Evolutionary conservation across 352 stramenopile species (phyloP).

Genomic region (Stramenopiles sp.): DNA sequence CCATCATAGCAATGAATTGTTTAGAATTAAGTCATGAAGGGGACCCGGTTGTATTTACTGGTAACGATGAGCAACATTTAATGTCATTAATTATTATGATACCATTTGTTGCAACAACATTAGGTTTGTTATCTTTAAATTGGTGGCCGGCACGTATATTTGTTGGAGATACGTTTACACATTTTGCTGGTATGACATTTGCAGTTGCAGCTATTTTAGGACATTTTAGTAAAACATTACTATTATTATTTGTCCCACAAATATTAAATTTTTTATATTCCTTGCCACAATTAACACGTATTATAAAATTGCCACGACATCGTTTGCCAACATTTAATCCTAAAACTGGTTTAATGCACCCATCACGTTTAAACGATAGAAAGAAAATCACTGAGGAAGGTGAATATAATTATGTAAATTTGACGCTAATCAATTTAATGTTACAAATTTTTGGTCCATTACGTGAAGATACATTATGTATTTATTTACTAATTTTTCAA

Average conservation of each 20-base stretch:
- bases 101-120: slow-evolving; percentile 72
- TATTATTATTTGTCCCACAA: slow-evolving; percentile 95
- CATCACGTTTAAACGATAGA: slow-evolving; percentile 66
- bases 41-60: slow-evolving; percentile 25
- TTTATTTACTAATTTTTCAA: slow-evolving; percentile 45
- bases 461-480: slow-evolving; percentile 42
- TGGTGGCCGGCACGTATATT: slow-evolving; percentile 91
- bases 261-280: slow-evolving; percentile 97
- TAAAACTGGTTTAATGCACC: slow-evolving; percentile 64
- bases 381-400: slow-evolving; percentile 18
- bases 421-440: slow-evolving; percentile 62
- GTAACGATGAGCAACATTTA: slow-evolving; percentile 45
- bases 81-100: slow-evolving; percentile 90
- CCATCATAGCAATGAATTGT: slow-evolving; percentile 81
- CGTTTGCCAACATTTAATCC: slow-evolving; percentile 81
- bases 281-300: slow-evolving; percentile 87
- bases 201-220: slow-evolving; percentile 79
- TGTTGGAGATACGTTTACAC: slow-evolving; percentile 97
- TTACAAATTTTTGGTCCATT: slow-evolving; percentile 54
- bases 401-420: slow-evolving; percentile 46
- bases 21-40: slow-evolving; percentile 65
- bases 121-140: slow-evolving; percentile 85
- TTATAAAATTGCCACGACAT: slow-evolving; percentile 90
- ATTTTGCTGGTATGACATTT: slow-evolving; percentile 97
- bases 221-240: slow-evolving; percentile 93